phyloP scores from a whole-genome alignment of 108 stramenopile species.

The Skeletonema marinoi region DNA sequence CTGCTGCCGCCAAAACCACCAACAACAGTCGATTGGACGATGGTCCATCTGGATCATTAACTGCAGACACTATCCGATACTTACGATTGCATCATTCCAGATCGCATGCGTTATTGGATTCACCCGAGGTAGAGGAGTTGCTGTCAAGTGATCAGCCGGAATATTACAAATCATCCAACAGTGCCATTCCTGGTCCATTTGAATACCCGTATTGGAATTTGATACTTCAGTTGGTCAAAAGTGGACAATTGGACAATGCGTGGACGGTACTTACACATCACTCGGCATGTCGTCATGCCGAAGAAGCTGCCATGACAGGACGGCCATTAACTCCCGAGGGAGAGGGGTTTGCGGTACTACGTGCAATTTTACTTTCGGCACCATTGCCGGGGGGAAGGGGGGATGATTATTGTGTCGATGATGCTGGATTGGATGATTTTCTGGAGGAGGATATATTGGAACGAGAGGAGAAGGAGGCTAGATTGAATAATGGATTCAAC shows the following conservation, averaged over 20 bases:
- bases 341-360: constrained; percentile 61
- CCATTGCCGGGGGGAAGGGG: constrained; percentile 80
- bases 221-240: constrained; percentile 44
- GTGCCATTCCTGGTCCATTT: constrained; percentile 17
- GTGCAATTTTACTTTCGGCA: constrained; percentile 62
- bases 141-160: constrained; percentile 65
- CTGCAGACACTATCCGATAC: constrained; percentile 81
- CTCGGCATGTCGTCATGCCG: constrained; percentile 58
- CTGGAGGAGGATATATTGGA: constrained; percentile 33
- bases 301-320: constrained; percentile 14
- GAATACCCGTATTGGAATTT: constrained; percentile 57
- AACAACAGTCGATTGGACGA: constrained; percentile 3
- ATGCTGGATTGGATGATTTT: constrained; percentile 40
- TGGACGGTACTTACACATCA: constrained; percentile 72
- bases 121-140: constrained; percentile 34
- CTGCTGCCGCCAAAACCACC: background rate
- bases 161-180: constrained; percentile 25
- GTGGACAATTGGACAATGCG: constrained; percentile 66
- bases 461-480: constrained; percentile 6
- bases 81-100: constrained; percentile 60
- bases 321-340: constrained; percentile 43
- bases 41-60: constrained; percentile 60
- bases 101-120: constrained; percentile 12
- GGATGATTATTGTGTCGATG: constrained; percentile 42
- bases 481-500: constrained; percentile 6